Evolutionary conservation across 2,329 filamentous ascomycete genomes (phyloP).

Genomic region (Diatrype stigma): DNA sequence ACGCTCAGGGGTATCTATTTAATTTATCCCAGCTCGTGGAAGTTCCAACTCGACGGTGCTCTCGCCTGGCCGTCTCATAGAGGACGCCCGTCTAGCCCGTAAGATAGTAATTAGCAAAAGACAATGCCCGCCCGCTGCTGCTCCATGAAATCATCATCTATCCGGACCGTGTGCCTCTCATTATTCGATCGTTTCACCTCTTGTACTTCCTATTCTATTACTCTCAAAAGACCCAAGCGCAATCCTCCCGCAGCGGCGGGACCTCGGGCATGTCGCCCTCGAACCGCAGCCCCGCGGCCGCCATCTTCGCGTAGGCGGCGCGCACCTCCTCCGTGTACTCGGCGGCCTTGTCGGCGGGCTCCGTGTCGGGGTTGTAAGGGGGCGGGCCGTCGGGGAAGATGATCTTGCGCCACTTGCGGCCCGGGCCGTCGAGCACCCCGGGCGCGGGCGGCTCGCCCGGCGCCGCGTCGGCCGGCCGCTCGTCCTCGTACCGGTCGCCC

Average conservation of each 20-base stretch:
- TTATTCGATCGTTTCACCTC: constrained; percentile 3
- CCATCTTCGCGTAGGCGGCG: constrained; percentile 61
- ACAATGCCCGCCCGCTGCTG: no score
- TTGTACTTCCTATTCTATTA: neutral
- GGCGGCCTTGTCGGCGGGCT: constrained; percentile 41
- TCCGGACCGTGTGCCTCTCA: constrained; percentile 5
- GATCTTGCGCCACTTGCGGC: constrained; percentile 59
- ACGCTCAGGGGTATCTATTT: neutral
- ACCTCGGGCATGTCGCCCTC: constrained; percentile 70
- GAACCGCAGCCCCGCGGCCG: constrained; percentile 64
- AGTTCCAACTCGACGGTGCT: neutral
- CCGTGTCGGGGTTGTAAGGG: constrained; percentile 57
- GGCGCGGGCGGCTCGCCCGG: constrained; percentile 31
- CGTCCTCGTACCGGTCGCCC: constrained; percentile 17
- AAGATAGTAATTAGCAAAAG: no score
- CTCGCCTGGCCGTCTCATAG: no score
- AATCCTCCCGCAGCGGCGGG: constrained; percentile 75
- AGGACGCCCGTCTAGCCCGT: no score
- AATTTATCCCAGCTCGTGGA: constrained; percentile 5
- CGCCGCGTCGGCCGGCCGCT: constrained; percentile 5
- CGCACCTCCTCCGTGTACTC: constrained; percentile 57
- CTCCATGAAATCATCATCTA: no score
- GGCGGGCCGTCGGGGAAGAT: constrained; percentile 72
- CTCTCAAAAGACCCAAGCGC: constrained; percentile 63
- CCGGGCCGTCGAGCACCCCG: constrained; percentile 41